phyloP scores from a whole-genome alignment of 345 rosid genomes.

The Cardiospermum halicacabum region DNA sequence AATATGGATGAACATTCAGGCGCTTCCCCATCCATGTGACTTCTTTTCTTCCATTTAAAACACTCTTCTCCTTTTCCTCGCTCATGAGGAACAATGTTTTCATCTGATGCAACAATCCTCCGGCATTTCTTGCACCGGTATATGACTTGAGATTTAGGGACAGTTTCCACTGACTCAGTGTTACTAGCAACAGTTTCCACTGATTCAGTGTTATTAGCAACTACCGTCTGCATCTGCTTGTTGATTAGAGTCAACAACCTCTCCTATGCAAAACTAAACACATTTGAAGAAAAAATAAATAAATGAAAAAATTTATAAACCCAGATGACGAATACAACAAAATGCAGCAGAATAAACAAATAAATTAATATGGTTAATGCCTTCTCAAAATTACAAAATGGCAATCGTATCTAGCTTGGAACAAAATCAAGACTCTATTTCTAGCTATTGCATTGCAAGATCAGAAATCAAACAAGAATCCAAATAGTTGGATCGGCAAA shows the following conservation, averaged over 20 bases:
- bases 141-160: constrained; percentile 42
- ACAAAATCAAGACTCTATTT: not conserved
- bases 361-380: not conserved
- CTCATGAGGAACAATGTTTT: constrained; percentile 56
- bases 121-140: constrained; percentile 85
- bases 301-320: not conserved
- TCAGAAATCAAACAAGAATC: no score
- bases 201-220: constrained; percentile 15
- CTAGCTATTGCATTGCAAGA: no score
- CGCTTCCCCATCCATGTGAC: constrained; percentile 30
- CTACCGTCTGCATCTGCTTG: constrained; percentile 22
- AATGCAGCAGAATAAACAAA: not conserved
- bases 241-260: not conserved
- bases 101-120: constrained; percentile 71
- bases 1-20: constrained; percentile 73
- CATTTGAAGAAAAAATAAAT: no score
- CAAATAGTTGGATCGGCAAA: no score
- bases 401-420: not conserved
- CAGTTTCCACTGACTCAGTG: constrained; percentile 20
- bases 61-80: constrained; percentile 71
- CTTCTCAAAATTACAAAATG: not conserved
- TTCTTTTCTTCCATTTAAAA: constrained; percentile 77
- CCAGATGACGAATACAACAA: not conserved
- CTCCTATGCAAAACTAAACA: not conserved
- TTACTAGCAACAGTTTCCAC: constrained; percentile 22